Conservation (phyloP, 1,284 basidiomycete species). For the Mycosarcoma maydis region DNA sequence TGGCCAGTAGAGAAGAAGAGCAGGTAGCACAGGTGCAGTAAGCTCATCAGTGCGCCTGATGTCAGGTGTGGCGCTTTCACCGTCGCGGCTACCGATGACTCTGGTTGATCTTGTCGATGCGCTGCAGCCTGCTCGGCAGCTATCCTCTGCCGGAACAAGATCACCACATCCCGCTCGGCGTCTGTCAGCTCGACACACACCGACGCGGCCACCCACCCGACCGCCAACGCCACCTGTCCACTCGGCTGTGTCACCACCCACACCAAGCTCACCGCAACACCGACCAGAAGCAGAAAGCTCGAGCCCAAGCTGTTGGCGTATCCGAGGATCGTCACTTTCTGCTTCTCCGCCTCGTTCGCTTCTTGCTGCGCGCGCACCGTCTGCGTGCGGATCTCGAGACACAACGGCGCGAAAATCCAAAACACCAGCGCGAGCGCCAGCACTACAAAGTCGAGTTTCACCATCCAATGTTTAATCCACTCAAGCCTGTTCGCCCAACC, state of each 20-base stretch:
- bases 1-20: slow-evolving; percentile 90
- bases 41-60: slow-evolving; percentile 27
- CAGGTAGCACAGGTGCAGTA: slow-evolving; percentile 67
- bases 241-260: slow-evolving; percentile 80
- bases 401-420: slow-evolving; percentile 61
- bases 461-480: slow-evolving; percentile 45
- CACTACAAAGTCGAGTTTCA: slow-evolving; percentile 30
- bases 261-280: slow-evolving; percentile 73
- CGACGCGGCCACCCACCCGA: slow-evolving; percentile 72
- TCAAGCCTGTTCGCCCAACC: slow-evolving; percentile 31
- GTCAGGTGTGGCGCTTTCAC: slow-evolving; percentile 7
- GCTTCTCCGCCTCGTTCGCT: slow-evolving; percentile 6
- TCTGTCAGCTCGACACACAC: slow-evolving; percentile 56
- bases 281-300: slow-evolving; percentile 83
- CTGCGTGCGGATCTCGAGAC: slow-evolving; percentile 55
- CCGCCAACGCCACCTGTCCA: slow-evolving; percentile 80
- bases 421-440: slow-evolving; percentile 40
- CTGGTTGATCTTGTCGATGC: background rate
- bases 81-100: background rate
- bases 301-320: slow-evolving; percentile 91
- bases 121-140: background rate
- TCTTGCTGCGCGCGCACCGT: background rate
- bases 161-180: slow-evolving; percentile 47
- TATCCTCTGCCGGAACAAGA: slow-evolving; percentile 26
- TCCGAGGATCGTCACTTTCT: slow-evolving; percentile 76